These are phyloP conservation scores for Acer campestre DNA, from an alignment of 345 rosid genomes.

Conservation along the genomic window DNA sequence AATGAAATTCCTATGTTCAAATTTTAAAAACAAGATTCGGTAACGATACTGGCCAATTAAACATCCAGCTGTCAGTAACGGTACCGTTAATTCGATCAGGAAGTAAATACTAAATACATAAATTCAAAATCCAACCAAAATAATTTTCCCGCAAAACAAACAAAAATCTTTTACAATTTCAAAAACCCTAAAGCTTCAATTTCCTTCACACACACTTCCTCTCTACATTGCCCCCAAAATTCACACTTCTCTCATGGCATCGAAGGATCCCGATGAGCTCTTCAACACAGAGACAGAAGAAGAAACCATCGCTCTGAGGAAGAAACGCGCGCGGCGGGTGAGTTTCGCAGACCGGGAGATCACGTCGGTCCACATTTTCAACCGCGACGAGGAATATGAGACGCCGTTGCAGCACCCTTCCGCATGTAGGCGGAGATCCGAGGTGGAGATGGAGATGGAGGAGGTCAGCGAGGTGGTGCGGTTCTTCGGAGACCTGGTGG, in stretches of 20 bases:
- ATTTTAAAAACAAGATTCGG: no score
- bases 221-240: constrained; percentile 1
- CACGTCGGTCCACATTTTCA: constrained; percentile 86
- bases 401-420: constrained; percentile 56
- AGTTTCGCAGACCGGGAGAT: constrained; percentile 96
- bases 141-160: constrained; percentile 10
- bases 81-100: no score
- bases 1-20: no score
- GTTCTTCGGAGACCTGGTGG: constrained; percentile 62
- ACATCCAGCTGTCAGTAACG: no score
- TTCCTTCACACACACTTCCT: background rate
- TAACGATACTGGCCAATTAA: no score
- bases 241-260: constrained; percentile 37
- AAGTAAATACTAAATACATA: no score
- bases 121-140: background rate
- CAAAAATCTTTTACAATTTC: constrained; percentile 14
- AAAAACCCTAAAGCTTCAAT: constrained; percentile 38
- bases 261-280: constrained; percentile 47
- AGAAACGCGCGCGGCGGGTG: constrained; percentile 84
- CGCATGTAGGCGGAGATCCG: constrained; percentile 28
- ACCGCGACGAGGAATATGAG: constrained; percentile 89
- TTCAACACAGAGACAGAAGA: constrained; percentile 67
- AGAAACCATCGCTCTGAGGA: constrained; percentile 60
- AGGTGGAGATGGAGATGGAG: constrained; percentile 22
- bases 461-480: constrained; percentile 37